Evolutionary conservation across 345 rosid species (phyloP), one percentile per base, ranked within the genome.

Genomic region (Theobroma cacao): DNA sequence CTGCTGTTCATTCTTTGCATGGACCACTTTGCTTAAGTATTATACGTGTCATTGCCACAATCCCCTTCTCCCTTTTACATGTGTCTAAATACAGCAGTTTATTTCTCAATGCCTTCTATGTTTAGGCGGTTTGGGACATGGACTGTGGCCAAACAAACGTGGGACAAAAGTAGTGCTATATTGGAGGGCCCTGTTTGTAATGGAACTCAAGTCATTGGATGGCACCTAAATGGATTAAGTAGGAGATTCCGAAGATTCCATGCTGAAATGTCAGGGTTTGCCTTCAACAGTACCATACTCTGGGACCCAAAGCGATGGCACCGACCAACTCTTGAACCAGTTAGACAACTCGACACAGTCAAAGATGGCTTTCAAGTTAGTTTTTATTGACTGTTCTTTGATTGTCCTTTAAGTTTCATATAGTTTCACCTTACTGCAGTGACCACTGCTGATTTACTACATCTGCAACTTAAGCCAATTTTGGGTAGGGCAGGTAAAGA

Each of bases 251-350:
- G 82, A 48, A 87, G 95, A 84, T 91, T 91, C 86, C 87, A 87
- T 81, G 86, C 88, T 55, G 90, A 85, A 55, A 76, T 87, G 78
- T 72, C 85, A 0, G 95, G 95, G 59, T 89, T 91, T 77, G 93
- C 95, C 78, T 91, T 88, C 78, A 91, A 91, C 56, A 89, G 93
- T 78, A 82, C 90, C 75, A 86, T 88, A 36, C 86, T 91, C 38
- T 89, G 93, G 95, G 93, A 87, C 86, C 88, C 86, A 22, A 87
- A 88, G 76, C 77, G 79, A 77, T 91, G 95, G 93, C 91, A 81
- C 66, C 80, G 90, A 50, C 90, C 93, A 2, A 86, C 86, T 20
- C 82, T 77, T 41, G 90, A 88, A 80, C 87, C 83, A 41, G 83
- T 91, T 77, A 86, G 93, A 81, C 90, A 85, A 79, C 63, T 85